Conservation (phyloP, 805 yeast species). For the Candida tallmaniae region DNA sequence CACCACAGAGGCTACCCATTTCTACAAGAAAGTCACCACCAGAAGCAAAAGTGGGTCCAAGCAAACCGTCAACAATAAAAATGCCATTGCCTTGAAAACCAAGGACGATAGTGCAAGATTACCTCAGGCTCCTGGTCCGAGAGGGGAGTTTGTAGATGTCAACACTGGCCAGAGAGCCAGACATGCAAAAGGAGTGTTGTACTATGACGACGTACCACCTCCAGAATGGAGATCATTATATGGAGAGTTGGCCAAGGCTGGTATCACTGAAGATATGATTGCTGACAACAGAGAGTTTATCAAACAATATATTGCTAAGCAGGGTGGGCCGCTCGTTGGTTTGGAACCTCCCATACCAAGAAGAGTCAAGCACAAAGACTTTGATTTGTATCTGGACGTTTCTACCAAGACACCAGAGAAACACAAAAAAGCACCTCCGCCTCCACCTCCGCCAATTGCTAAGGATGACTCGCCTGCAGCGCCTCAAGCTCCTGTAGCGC, state of each 20-base stretch:
- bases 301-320: conserved; percentile 67
- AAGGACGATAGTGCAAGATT: conserved; percentile 24
- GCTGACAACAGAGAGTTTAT: conserved; percentile 82
- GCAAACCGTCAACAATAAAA: conserved; percentile 79
- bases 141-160: conserved; percentile 55
- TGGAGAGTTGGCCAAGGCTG: conserved; percentile 66
- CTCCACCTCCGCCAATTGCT: conserved; percentile 30
- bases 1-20: conserved; percentile 79
- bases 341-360: conserved; percentile 82
- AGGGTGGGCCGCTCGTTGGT: conserved; percentile 78
- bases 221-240: conserved; percentile 80
- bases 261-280: conserved; percentile 84
- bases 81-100: conserved; percentile 77
- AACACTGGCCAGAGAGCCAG: conserved; percentile 52
- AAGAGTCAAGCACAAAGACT: conserved; percentile 21
- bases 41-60: conserved; percentile 83
- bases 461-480: conserved; percentile 13
- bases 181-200: conserved; percentile 54
- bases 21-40: conserved; percentile 68
- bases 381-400: conserved; percentile 10
- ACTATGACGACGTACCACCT: conserved; percentile 77
- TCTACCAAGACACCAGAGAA: conserved; percentile 10
- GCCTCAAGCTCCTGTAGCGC: conserved; percentile 6
- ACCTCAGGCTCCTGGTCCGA: conserved; percentile 48
- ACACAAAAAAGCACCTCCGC: conserved; percentile 34